These are phyloP conservation scores for Thielaviopsis populi DNA, from an alignment of 2,329 filamentous ascomycete genomes.

Conservation along the genomic window DNA sequence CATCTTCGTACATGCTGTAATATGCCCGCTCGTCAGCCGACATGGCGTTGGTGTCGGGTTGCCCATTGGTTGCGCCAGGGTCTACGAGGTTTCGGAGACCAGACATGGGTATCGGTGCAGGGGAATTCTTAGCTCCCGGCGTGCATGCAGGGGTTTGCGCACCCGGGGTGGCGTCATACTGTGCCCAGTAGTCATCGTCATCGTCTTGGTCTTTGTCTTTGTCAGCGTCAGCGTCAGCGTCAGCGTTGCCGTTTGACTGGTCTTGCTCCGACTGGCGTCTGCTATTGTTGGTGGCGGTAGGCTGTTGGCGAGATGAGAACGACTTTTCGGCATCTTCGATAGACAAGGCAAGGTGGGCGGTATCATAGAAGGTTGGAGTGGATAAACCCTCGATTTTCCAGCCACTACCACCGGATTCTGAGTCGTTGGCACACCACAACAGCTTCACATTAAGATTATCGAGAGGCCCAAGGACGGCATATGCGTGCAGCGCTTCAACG, in stretches of 20 bases:
- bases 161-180: conserved; percentile 44
- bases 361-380: conserved; percentile 6
- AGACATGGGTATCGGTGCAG: conserved; percentile 19
- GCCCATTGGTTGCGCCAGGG: neutral
- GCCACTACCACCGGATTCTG: conserved; percentile 43
- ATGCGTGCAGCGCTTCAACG: conserved; percentile 56
- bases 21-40: conserved; percentile 51
- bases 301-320: neutral
- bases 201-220: too few relatives aligned
- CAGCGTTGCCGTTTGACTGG: conserved; percentile 13
- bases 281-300: conserved; percentile 17
- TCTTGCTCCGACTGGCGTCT: neutral
- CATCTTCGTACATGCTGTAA: conserved; percentile 59
- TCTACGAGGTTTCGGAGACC: neutral
- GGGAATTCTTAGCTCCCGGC: conserved; percentile 21
- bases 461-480: conserved; percentile 36
- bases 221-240: conserved; percentile 39
- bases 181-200: conserved; percentile 36
- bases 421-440: conserved; percentile 53
- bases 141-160: conserved; percentile 40
- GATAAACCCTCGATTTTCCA: conserved; percentile 53
- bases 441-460: conserved; percentile 38
- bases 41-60: conserved; percentile 1
- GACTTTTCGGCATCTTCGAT: conserved; percentile 6
- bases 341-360: conserved; percentile 26